These are phyloP conservation scores for Cercospora sp. DNA, from an alignment of 2,329 filamentous ascomycete species.

Conservation along the genomic window DNA sequence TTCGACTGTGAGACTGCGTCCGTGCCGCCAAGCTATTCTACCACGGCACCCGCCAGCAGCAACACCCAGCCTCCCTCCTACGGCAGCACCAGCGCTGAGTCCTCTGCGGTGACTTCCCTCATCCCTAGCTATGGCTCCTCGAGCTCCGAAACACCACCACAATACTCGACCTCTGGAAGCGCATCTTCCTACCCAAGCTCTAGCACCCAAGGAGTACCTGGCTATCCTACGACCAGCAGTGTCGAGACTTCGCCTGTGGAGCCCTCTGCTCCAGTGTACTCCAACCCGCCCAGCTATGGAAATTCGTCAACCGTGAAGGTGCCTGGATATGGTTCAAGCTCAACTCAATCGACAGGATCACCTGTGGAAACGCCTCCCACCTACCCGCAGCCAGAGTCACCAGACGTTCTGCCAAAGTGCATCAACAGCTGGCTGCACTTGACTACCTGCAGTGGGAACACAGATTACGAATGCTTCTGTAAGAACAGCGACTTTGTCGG, in stretches of 20 bases:
- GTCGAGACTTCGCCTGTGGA: constrained; percentile 25
- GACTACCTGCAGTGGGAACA: constrained; percentile 78
- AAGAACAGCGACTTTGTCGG: constrained; percentile 72
- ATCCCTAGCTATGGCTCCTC: constrained; percentile 13
- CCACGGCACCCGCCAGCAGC: constrained; percentile 26
- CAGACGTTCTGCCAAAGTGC: constrained; percentile 77
- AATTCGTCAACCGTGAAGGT: constrained; percentile 18
- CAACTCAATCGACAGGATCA: constrained; percentile 43
- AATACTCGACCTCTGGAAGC: constrained; percentile 20
- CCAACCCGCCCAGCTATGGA: constrained; percentile 13
- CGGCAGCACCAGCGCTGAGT: constrained; percentile 27
- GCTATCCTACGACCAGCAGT: constrained; percentile 21
- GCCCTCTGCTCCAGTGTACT: constrained; percentile 1
- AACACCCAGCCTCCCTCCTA: constrained; percentile 23
- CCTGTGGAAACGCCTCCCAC: constrained; percentile 32
- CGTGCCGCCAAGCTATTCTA: constrained; percentile 34
- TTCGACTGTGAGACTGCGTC: constrained; percentile 66
- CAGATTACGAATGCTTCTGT: constrained; percentile 84
- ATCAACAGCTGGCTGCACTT: constrained; percentile 84
- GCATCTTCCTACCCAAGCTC: constrained; percentile 17
- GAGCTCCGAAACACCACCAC: constrained; percentile 17
- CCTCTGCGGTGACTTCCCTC: constrained; percentile 21
- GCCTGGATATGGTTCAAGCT: constrained; percentile 22
- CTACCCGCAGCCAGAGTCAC: constrained; percentile 49
- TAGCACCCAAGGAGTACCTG: constrained; percentile 12